Conservation (phyloP, 1,284 basidiomycete species). For the Heterobasidion annosum region DNA sequence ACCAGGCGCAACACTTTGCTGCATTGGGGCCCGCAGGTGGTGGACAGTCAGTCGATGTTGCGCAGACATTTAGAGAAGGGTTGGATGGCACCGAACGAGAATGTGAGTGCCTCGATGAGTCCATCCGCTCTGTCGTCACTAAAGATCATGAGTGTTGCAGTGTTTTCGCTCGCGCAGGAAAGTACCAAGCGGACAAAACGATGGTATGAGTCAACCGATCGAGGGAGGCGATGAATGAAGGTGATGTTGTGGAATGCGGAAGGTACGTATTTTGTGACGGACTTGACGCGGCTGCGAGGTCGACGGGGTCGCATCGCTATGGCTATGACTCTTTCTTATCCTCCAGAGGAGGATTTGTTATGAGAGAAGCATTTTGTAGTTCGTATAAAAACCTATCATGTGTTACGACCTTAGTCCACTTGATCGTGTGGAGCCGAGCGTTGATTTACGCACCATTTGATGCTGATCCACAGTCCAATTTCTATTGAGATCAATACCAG, state of each 20-base stretch:
- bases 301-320: conserved; percentile 4
- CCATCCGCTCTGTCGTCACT: background rate
- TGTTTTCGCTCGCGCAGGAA: conserved; percentile 79
- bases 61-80: conserved; percentile 79
- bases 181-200: conserved; percentile 66
- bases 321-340: conserved; percentile 16
- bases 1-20: conserved; percentile 87
- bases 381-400: conserved; percentile 29
- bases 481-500: conserved; percentile 55
- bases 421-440: background rate
- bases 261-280: conserved; percentile 1
- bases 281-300: background rate
- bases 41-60: conserved; percentile 43
- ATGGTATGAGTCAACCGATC: conserved; percentile 76
- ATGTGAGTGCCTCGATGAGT: conserved; percentile 38
- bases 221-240: conserved; percentile 19
- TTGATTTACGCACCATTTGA: conserved; percentile 54
- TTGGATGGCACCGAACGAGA: conserved; percentile 84
- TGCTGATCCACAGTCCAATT: conserved; percentile 60
- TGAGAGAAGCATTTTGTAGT: conserved; percentile 16
- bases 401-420: background rate
- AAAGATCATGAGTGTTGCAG: conserved; percentile 26
- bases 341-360: conserved; percentile 11
- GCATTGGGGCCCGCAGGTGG: conserved; percentile 52
- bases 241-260: background rate